These are phyloP conservation scores for Hemileccinum rubropunctum DNA, from an alignment of 768 basidiomycete species.

Conservation along the genomic window DNA sequence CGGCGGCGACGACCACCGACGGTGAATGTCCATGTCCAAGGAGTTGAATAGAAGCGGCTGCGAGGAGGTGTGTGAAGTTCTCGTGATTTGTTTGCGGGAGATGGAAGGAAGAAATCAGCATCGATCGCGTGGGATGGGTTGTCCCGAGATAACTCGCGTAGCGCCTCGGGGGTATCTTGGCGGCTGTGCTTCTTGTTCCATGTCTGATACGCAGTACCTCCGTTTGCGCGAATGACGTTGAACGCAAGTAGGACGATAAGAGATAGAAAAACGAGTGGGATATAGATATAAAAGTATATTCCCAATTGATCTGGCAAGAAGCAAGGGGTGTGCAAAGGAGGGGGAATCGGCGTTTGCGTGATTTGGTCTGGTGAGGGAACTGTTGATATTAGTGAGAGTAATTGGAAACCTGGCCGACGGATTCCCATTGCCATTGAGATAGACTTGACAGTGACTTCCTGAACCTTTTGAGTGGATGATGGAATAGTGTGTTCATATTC, in stretches of 20 bases:
- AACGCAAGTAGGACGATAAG: slow-evolving; percentile 42
- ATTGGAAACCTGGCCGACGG: slow-evolving; percentile 80
- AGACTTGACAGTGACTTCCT: slow-evolving; percentile 86
- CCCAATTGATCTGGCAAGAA: slow-evolving; percentile 80
- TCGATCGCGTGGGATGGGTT: slow-evolving; percentile 2
- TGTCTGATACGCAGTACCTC: slow-evolving; percentile 3
- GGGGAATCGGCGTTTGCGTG: slow-evolving; percentile 29
- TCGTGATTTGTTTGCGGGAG: slow-evolving; percentile 14
- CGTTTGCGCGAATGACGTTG: slow-evolving; percentile 20
- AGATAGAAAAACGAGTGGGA: slow-evolving; percentile 64
- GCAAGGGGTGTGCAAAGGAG: slow-evolving; percentile 61
- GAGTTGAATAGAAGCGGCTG: slow-evolving; percentile 12
- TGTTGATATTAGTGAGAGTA: slow-evolving; percentile 67
- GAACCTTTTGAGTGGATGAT: slow-evolving; percentile 32
- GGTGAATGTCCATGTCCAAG: slow-evolving; percentile 26
- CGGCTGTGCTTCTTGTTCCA: slow-evolving; percentile 9
- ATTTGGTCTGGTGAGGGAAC: slow-evolving; percentile 24
- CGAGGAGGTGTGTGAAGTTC: slow-evolving; percentile 5
- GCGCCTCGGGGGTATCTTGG: slow-evolving; percentile 4
- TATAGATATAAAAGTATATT: slow-evolving; percentile 72
- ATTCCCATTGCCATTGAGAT: slow-evolving; percentile 91
- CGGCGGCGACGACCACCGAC: slow-evolving; percentile 24
- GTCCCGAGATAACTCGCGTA: slow-evolving; percentile 11
- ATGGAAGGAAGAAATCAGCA: slow-evolving; percentile 15
- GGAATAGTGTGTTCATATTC: slow-evolving; percentile 56